Conservation (phyloP, 768 basidiomycete genomes). For the Podaxis pistillaris region DNA sequence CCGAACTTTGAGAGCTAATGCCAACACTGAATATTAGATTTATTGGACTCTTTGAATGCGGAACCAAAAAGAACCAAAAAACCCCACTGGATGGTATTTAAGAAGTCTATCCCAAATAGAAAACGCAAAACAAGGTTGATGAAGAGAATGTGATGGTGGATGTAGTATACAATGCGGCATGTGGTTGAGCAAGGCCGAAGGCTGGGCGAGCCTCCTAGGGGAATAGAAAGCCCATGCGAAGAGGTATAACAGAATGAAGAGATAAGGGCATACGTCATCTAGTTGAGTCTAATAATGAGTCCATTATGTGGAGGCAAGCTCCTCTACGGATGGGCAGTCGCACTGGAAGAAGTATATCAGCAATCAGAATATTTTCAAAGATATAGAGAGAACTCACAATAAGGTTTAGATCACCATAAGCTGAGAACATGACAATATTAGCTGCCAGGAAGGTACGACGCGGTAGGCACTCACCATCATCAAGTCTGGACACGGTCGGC, state of each 20-base stretch:
- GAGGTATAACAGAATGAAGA: conserved; percentile 17
- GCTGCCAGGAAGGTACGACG: background rate
- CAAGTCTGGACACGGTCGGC: conserved; percentile 90
- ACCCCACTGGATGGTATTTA: conserved; percentile 18
- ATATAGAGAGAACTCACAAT: conserved; percentile 51
- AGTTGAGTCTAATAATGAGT: conserved; percentile 17
- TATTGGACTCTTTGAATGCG: background rate
- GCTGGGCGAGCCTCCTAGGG: conserved; percentile 45
- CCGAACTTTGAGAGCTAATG: background rate
- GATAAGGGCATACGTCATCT: conserved; percentile 14
- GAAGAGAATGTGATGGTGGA: conserved; percentile 2
- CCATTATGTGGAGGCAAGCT: conserved; percentile 42
- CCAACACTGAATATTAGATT: background rate
- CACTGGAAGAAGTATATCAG: conserved; percentile 46
- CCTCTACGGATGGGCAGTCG: conserved; percentile 85
- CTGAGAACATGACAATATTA: conserved; percentile 34
- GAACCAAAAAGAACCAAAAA: background rate
- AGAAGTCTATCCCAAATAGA: conserved; percentile 17
- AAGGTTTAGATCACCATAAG: conserved; percentile 91
- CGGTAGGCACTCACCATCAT: conserved; percentile 67
- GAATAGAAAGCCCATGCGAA: conserved; percentile 44
- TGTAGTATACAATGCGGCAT: conserved; percentile 29
- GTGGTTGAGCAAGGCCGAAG: conserved; percentile 68
- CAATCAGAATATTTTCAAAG: conserved; percentile 9
- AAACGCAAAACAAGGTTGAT: background rate